Conservation (phyloP, 1,139 yeast genomes). For the Hanseniaspora sp. region DNA sequence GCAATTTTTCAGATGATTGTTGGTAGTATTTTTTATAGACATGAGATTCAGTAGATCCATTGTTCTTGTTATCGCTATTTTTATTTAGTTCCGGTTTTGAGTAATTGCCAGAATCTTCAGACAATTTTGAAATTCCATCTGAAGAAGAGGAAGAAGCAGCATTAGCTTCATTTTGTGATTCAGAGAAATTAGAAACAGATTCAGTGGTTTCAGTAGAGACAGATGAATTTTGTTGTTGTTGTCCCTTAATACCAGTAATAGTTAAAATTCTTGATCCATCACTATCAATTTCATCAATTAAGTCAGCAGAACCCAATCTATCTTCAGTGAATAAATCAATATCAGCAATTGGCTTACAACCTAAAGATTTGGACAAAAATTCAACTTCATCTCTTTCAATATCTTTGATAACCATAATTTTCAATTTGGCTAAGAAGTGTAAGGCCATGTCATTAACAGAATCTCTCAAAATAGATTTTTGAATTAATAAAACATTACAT, state of each 20-base stretch:
- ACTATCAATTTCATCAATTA: conserved; percentile 83
- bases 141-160: conserved; percentile 5
- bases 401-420: conserved; percentile 88
- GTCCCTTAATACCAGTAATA: conserved; percentile 60
- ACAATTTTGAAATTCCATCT: conserved; percentile 6
- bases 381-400: conserved; percentile 95
- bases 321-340: conserved; percentile 86
- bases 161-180: conserved; percentile 19
- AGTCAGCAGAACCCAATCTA: conserved; percentile 81
- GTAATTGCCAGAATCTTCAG: background rate
- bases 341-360: conserved; percentile 95
- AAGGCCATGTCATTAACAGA: conserved; percentile 95
- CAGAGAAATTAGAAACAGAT: background rate
- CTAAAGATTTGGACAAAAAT: conserved; percentile 79
- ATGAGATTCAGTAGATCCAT: conserved; percentile 2
- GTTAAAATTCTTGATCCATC: conserved; percentile 88
- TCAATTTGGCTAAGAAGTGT: conserved; percentile 84
- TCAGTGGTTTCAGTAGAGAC: background rate
- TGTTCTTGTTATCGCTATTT: background rate
- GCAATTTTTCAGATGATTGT: conserved; percentile 12
- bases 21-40: conserved; percentile 31
- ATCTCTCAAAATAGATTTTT: conserved; percentile 88
- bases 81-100: background rate
- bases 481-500: conserved; percentile 87
- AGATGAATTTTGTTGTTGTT: conserved; percentile 29